Evolutionary conservation across 176 grass and related monocot genomes (phyloP), one percentile per base, ranked within the genome.

Genomic region (Oryza nivara): DNA sequence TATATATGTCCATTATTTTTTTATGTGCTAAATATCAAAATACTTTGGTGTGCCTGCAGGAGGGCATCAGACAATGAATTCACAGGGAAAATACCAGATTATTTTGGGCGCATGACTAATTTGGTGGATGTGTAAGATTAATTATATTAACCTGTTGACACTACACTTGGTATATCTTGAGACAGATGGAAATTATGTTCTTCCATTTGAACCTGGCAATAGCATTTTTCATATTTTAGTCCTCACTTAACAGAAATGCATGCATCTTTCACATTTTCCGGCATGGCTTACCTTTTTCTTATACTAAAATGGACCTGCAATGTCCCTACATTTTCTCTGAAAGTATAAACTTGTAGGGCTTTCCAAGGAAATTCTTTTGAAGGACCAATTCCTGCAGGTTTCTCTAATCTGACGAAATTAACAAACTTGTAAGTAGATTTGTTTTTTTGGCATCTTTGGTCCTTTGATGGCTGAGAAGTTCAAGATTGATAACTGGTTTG

Each of bases 21-120:
- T 68, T 4, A 79, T 48, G 72, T 77, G 22, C 32, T 90, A 32
- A 45, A 9, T 51, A 14, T 77, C 72, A 41, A 76, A 64, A 13
- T 34, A 30, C 13, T 43, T 43, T 16, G 35, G 25, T 82, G 28
- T 73, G 74, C 16, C 54, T 61, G 52, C 75, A 93, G 88, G n/a
- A 86, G 78, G 82, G 78, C 26, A 35, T 70, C 82, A 0, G 88
- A 76, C 35, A 90, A 88, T 9, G 86, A 90, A 48, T 93, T 93
- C 36, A 93, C 78, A 14, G 91, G 88, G 73, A 74, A 58, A 79
- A 83, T 93, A 34, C 88, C 85, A 40, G 74, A 90, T 78, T 90
- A 76, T 78, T 46, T 93, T 25, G 88, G 88, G 32, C 79, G 36
- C 78, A 64, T 75, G 88, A 83, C 69, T 23, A 80, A 47, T 58